phyloP scores from a whole-genome alignment of 1,139 yeast species.

The Scheffersomyces parashehatae region DNA sequence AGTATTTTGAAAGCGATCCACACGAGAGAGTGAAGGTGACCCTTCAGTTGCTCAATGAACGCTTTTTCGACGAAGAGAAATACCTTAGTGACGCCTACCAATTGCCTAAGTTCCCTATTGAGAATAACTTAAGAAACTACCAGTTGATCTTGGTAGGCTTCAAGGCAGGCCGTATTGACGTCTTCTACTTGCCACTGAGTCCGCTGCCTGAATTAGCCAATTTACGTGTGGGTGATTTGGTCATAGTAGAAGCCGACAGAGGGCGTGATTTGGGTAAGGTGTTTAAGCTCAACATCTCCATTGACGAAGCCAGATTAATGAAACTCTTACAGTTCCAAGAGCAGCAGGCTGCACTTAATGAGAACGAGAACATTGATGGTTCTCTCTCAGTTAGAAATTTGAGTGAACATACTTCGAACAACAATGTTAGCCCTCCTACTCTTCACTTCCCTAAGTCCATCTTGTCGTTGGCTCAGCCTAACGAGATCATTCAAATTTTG shows the following conservation, averaged over 20 bases:
- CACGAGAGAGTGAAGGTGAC: slow-evolving; percentile 43
- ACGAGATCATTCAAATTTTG: slow-evolving; percentile 60
- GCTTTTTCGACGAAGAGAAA: slow-evolving; percentile 21
- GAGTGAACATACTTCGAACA: slow-evolving; percentile 10
- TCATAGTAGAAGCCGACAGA: slow-evolving; percentile 96
- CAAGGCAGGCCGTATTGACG: slow-evolving; percentile 85
- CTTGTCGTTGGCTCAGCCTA: slow-evolving; percentile 62
- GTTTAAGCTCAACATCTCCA: slow-evolving; percentile 61
- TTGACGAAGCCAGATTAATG: slow-evolving; percentile 62
- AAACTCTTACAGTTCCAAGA: slow-evolving; percentile 57
- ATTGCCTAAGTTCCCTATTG: slow-evolving; percentile 46
- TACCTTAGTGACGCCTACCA: slow-evolving; percentile 34
- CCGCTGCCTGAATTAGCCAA: slow-evolving; percentile 15
- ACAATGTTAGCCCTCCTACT: slow-evolving; percentile 34
- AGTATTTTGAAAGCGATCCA: slow-evolving; percentile 41
- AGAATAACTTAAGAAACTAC: slow-evolving; percentile 31
- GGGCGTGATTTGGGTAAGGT: slow-evolving; percentile 90
- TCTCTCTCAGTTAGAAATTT: slow-evolving; percentile 21
- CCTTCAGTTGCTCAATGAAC: slow-evolving; percentile 12
- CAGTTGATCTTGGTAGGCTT: slow-evolving; percentile 70
- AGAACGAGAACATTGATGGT: slow-evolving; percentile 14
- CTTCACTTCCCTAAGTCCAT: slow-evolving; percentile 74
- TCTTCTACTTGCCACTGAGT: slow-evolving; percentile 62
- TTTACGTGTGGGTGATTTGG: slow-evolving; percentile 67
- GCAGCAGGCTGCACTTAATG: slow-evolving; percentile 53